phyloP scores from a whole-genome alignment of 2,329 filamentous ascomycete species.

The Colletotrichum viniferum region DNA sequence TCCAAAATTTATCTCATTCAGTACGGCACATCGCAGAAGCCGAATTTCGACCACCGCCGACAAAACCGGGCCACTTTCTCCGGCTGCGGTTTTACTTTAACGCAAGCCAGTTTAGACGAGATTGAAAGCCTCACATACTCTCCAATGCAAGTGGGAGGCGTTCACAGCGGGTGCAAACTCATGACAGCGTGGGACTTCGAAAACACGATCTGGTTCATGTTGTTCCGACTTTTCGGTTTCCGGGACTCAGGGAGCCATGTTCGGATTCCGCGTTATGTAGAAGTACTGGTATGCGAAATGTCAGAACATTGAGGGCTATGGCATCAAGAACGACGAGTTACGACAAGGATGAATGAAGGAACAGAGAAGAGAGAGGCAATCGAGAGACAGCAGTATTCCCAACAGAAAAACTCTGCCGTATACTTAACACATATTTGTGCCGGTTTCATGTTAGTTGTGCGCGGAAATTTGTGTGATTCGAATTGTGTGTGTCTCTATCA shows the following conservation, averaged over 20 bases:
- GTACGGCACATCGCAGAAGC: background rate
- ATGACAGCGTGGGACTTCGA: background rate
- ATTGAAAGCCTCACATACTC: background rate
- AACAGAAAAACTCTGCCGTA: background rate
- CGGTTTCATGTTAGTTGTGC: background rate
- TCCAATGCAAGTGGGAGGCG: background rate
- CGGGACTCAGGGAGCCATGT: too few relatives aligned
- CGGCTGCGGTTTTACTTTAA: background rate
- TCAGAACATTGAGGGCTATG: background rate
- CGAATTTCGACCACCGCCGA: background rate
- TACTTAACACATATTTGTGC: background rate
- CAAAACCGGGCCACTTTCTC: background rate
- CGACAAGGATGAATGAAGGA: too few relatives aligned
- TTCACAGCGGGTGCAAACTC: background rate
- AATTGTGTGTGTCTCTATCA: background rate
- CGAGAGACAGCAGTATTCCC: too few relatives aligned
- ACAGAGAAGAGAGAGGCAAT: too few relatives aligned
- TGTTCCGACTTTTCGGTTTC: background rate
- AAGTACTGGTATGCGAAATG: too few relatives aligned
- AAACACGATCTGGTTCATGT: background rate
- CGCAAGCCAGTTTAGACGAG: background rate
- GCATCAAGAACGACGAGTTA: too few relatives aligned
- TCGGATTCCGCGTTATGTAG: too few relatives aligned
- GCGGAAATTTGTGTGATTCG: background rate
- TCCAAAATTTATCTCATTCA: background rate